Evolutionary conservation across 2,329 filamentous ascomycete genomes (phyloP).

Genomic region (Ramularia endophylla): DNA sequence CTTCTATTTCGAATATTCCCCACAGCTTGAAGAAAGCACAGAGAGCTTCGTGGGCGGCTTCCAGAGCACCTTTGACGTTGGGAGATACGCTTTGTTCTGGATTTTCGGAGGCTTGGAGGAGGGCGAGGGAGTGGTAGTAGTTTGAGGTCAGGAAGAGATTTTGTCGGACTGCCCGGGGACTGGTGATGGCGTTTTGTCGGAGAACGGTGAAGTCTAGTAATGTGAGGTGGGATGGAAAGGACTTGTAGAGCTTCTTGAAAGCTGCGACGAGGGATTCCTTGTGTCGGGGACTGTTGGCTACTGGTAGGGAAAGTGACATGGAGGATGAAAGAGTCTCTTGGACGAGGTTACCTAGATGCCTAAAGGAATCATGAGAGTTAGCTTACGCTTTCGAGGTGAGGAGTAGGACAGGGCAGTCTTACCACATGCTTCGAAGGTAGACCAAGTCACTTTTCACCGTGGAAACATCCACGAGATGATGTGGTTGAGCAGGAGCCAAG

Average conservation of each 20-base stretch:
- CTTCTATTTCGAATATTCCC: conserved; percentile 62
- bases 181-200: conserved; percentile 49
- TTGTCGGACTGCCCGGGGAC: conserved; percentile 64
- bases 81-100: conserved; percentile 44
- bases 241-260: conserved; percentile 66
- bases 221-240: conserved; percentile 65
- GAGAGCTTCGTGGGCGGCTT: conserved; percentile 70
- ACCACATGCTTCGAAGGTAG: conserved; percentile 71
- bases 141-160: conserved; percentile 75
- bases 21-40: conserved; percentile 69
- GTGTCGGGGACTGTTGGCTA: conserved; percentile 61
- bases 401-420: too few species aligned
- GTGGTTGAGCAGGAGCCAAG: conserved; percentile 28
- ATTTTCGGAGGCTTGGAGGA: conserved; percentile 67
- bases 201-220: conserved; percentile 60
- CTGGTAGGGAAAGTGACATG: conserved; percentile 65
- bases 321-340: conserved; percentile 72
- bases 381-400: too few species aligned
- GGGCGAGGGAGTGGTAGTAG: conserved; percentile 77
- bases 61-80: conserved; percentile 64
- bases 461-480: conserved; percentile 28
- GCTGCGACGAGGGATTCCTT: conserved; percentile 64
- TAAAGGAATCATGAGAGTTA: too few species aligned
- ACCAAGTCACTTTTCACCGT: conserved; percentile 30
- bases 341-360: conserved; percentile 66